A percentile compares a stretch with the other conserved stretches of the same genome.
These are phyloP conservation scores for Pseudozyma tsukubaensis DNA, from an alignment of 1,284 basidiomycete species.

Conservation along the genomic window DNA sequence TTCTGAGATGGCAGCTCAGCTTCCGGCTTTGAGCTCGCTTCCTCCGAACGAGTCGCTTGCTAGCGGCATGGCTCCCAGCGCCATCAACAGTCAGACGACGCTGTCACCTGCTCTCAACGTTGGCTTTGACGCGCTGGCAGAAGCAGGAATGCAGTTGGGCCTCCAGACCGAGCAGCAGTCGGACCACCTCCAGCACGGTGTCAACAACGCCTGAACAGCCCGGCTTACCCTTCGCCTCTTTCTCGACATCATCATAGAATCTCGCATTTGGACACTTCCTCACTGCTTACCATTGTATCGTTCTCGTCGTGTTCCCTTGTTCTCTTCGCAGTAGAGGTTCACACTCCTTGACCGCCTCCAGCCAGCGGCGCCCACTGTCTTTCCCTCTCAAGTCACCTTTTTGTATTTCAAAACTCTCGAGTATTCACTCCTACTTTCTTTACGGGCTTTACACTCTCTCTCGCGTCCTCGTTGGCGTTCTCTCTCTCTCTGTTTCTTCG, in stretches of 20 bases:
- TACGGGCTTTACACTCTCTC: conserved; percentile 7
- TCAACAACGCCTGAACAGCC: neutral
- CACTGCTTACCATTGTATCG: too few species aligned
- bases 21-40: conserved; percentile 45
- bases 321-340: neutral
- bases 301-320: neutral
- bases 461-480: neutral
- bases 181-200: conserved; percentile 10
- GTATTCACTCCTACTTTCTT: conserved; percentile 5
- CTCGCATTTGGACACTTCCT: too few species aligned
- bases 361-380: neutral
- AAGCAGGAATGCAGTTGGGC: conserved; percentile 30
- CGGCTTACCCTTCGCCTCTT: neutral
- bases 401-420: conserved; percentile 15
- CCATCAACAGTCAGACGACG: conserved; percentile 14
- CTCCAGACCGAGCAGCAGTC: conserved; percentile 12
- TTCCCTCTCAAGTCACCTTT: conserved; percentile 8
- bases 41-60: conserved; percentile 28
- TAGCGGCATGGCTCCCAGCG: conserved; percentile 31
- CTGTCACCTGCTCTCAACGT: conserved; percentile 37
- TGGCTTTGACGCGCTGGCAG: conserved; percentile 29
- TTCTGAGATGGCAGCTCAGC: conserved; percentile 47
- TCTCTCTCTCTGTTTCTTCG: conserved; percentile 10
- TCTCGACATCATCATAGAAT: neutral
- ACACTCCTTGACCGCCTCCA: too few species aligned